Conservation (phyloP, 2,329 filamentous ascomycete species). For the Thyridium curvatum region DNA sequence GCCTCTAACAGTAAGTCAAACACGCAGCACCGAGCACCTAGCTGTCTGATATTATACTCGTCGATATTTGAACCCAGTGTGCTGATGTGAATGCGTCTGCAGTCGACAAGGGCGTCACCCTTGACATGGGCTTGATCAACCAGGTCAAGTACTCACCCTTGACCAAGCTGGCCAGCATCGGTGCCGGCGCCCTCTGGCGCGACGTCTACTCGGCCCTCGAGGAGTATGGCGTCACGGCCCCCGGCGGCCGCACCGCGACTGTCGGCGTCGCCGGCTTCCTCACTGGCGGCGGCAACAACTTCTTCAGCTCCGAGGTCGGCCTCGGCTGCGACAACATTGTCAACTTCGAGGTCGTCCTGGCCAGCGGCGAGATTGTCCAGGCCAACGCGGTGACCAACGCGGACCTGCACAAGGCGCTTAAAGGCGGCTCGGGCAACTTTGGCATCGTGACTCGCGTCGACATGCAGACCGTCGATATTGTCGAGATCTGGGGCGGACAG, state of each 20-base stretch:
- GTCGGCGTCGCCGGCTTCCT: slow-evolving; percentile 18
- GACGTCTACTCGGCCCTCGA: slow-evolving; percentile 14
- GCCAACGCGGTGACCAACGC: slow-evolving; percentile 3
- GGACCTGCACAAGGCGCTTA: slow-evolving; percentile 12
- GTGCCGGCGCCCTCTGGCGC: slow-evolving; percentile 15
- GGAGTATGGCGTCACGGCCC: slow-evolving; percentile 9
- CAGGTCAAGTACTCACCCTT: not conserved
- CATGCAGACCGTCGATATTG: slow-evolving; percentile 1
- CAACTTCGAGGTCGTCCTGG: slow-evolving; percentile 4
- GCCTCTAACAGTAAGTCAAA: too few relatives aligned
- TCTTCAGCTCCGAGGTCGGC: slow-evolving; percentile 4
- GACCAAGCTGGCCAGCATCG: slow-evolving; percentile 20
- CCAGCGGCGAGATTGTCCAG: slow-evolving; percentile 3
- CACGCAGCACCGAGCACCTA: too few relatives aligned
- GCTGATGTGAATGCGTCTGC: not conserved
- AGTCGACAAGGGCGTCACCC: slow-evolving; percentile 5
- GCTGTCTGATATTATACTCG: too few relatives aligned
- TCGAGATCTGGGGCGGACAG: slow-evolving; percentile 9
- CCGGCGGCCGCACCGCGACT: slow-evolving; percentile 14
- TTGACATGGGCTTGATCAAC: slow-evolving; percentile 13
- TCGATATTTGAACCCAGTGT: too few relatives aligned
- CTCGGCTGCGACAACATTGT: slow-evolving; percentile 4
- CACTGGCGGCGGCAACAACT: slow-evolving; percentile 12
- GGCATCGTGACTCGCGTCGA: slow-evolving; percentile 20
- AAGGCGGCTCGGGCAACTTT: slow-evolving; percentile 27